Evolutionary conservation across 768 basidiomycete genomes (phyloP).

Genomic region (Mycena alexandri): DNA sequence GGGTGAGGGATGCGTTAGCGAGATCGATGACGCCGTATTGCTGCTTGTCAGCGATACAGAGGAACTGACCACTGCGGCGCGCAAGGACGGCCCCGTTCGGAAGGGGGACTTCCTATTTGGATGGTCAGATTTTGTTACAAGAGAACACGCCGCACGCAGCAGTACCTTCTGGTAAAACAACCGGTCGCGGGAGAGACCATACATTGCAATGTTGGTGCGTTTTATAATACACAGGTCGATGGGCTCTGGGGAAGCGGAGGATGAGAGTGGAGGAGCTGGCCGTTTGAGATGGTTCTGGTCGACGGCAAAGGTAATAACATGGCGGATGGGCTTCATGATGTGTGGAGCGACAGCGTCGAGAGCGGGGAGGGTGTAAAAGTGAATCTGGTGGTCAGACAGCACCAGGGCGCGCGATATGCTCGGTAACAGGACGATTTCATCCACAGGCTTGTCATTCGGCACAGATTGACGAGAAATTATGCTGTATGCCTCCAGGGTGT

Average conservation of each 20-base stretch:
- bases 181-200: slow-evolving; percentile 69
- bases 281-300: slow-evolving; percentile 80
- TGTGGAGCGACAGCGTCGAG: slow-evolving; percentile 76
- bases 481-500: slow-evolving; percentile 71
- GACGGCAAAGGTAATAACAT: slow-evolving; percentile 84
- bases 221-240: slow-evolving; percentile 84
- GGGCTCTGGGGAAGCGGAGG: slow-evolving; percentile 56
- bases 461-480: slow-evolving; percentile 78
- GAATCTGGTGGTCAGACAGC: slow-evolving; percentile 77
- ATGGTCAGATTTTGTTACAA: not conserved
- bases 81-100: slow-evolving; percentile 70
- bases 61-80: slow-evolving; percentile 67
- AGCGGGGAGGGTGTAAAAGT: slow-evolving; percentile 85
- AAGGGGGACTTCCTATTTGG: slow-evolving; percentile 76
- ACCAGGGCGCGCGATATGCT: slow-evolving; percentile 81
- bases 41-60: slow-evolving; percentile 82
- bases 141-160: not conserved
- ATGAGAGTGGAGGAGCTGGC: slow-evolving; percentile 57
- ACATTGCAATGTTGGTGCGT: slow-evolving; percentile 71
- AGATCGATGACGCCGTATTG: slow-evolving; percentile 87
- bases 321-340: slow-evolving; percentile 80
- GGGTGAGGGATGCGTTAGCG: slow-evolving; percentile 74
- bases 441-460: slow-evolving; percentile 77
- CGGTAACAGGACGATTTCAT: slow-evolving; percentile 84
- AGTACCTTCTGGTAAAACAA: slow-evolving; percentile 71